Percentiles rank a stretch among this genome's conserved stretches.
Evolutionary conservation across 352 stramenopile species (phyloP).

Genomic region (Phytophthora nicotianae): DNA sequence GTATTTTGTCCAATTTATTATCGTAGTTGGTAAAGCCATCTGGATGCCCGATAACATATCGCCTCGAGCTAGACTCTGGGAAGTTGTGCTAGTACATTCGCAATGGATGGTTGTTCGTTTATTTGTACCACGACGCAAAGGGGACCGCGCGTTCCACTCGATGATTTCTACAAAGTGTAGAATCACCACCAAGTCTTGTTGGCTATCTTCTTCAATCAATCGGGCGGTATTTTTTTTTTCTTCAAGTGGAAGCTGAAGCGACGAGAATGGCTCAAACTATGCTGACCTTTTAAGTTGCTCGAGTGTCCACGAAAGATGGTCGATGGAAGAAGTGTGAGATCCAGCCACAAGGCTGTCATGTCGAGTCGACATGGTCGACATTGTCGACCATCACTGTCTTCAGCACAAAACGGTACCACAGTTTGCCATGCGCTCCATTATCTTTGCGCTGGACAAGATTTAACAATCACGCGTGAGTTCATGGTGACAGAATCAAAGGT

Average conservation of each 20-base stretch:
- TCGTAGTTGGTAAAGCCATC: constrained; percentile 47
- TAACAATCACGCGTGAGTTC: constrained; percentile 34
- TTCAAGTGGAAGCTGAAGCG: constrained; percentile 62
- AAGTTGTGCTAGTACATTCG: constrained; percentile 9
- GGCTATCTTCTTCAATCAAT: neutral
- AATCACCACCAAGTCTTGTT: constrained; percentile 40
- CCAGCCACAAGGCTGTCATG: constrained; percentile 94
- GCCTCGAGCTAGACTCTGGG: neutral
- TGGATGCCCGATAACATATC: constrained; percentile 14
- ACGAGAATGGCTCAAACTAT: constrained; percentile 91
- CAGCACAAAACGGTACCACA: constrained; percentile 38
- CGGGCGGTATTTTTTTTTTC: neutral
- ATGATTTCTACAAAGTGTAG: constrained; percentile 41
- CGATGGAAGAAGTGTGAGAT: constrained; percentile 94
- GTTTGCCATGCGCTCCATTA: neutral
- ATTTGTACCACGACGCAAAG: constrained; percentile 10
- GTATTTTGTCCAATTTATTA: constrained; percentile 13
- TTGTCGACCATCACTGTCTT: constrained; percentile 95
- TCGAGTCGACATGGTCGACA: too few species aligned
- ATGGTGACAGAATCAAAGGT: constrained; percentile 32
- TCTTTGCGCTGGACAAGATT: constrained; percentile 23
- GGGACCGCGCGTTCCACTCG: neutral
- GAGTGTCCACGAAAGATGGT: constrained; percentile 93
- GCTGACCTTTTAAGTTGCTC: constrained; percentile 96
- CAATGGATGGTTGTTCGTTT: constrained; percentile 5